Percentiles rank a stretch among this genome's conserved stretches.
phyloP scores from a whole-genome alignment of 1,284 basidiomycete species.

The Naganishia albida region DNA sequence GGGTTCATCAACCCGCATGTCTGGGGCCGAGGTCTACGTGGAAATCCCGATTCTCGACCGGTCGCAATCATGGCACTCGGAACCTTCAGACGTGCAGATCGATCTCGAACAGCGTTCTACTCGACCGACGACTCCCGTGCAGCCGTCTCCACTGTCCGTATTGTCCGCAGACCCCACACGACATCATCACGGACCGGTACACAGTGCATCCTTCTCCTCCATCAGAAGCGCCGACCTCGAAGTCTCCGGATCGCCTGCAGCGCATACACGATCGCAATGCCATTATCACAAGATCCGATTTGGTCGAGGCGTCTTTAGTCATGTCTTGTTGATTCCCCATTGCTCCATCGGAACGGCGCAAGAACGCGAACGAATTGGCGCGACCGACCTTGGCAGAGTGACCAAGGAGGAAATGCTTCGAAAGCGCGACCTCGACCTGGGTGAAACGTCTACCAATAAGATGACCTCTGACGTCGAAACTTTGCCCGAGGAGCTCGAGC shows the following conservation, averaged over 20 bases:
- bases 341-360: slow-evolving; percentile 17
- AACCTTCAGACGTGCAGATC: background rate
- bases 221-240: background rate
- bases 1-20: background rate
- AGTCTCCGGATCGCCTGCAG: slow-evolving; percentile 28
- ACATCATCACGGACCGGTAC: slow-evolving; percentile 29
- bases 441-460: slow-evolving; percentile 19
- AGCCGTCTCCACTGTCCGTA: background rate
- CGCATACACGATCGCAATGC: slow-evolving; percentile 32
- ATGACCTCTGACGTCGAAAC: slow-evolving; percentile 30
- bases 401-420: slow-evolving; percentile 31
- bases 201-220: background rate
- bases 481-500: slow-evolving; percentile 24
- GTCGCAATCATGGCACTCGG: background rate
- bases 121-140: background rate
- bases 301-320: slow-evolving; percentile 18
- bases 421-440: slow-evolving; percentile 26
- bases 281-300: slow-evolving; percentile 34
- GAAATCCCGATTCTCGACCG: slow-evolving; percentile 8
- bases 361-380: slow-evolving; percentile 7
- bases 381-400: slow-evolving; percentile 28
- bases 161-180: slow-evolving; percentile 18
- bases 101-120: background rate
- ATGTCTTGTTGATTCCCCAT: slow-evolving; percentile 27
- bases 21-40: slow-evolving; percentile 12